phyloP scores from a whole-genome alignment of 345 rosid species.

The Euphorbia lathyris region DNA sequence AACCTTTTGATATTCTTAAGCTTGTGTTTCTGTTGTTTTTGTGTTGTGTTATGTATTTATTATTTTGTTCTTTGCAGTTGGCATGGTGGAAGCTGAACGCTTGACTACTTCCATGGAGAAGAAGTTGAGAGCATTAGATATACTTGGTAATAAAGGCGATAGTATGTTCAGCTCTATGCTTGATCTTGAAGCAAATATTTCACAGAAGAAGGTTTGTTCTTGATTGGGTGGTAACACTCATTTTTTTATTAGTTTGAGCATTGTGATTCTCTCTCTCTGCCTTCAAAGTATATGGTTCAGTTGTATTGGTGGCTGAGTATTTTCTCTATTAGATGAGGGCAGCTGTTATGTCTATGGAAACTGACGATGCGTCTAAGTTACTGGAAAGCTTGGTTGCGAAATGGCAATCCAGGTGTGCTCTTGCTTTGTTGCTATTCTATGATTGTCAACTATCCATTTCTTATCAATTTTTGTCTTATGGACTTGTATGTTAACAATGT shows the following conservation, averaged over 20 bases:
- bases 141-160: constrained; percentile 46
- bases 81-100: constrained; percentile 29
- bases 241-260: not conserved
- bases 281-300: not conserved
- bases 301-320: not conserved
- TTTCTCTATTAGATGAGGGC: constrained; percentile 58
- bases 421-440: constrained; percentile 17
- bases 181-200: constrained; percentile 52
- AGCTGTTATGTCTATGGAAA: constrained; percentile 59
- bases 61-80: constrained; percentile 33
- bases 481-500: not conserved
- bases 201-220: constrained; percentile 68
- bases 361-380: constrained; percentile 57
- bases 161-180: constrained; percentile 22
- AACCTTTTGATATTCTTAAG: constrained; percentile 1
- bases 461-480: constrained; percentile 4
- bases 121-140: constrained; percentile 52
- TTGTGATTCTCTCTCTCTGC: constrained; percentile 6
- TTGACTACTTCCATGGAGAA: constrained; percentile 61
- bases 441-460: not conserved
- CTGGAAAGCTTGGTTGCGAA: constrained; percentile 56
- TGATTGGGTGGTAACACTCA: not conserved
- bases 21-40: not conserved
- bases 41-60: constrained; percentile 1
- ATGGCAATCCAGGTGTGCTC: constrained; percentile 85